phyloP scores from a whole-genome alignment of 768 basidiomycete species.

The Clathrus columnatus region DNA sequence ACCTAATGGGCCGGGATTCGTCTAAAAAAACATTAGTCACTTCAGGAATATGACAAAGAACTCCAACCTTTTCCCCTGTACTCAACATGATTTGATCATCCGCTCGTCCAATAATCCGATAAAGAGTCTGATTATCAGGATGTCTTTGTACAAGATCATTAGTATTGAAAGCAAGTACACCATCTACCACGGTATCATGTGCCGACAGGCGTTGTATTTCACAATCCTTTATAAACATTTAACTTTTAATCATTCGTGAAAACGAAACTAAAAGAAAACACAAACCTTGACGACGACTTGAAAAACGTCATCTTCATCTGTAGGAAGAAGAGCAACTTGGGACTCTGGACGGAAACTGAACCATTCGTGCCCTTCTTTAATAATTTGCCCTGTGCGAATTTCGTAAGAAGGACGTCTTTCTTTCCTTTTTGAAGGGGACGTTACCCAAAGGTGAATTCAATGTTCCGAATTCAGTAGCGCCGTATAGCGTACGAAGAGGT shows the following conservation, averaged over 20 bases:
- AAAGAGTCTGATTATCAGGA: conserved; percentile 28
- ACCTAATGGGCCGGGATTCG: conserved; percentile 30
- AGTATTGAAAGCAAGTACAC: conserved; percentile 27
- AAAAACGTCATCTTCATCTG: conserved; percentile 9
- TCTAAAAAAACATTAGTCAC: conserved; percentile 16
- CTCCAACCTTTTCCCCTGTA: conserved; percentile 31
- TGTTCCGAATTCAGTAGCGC: background rate
- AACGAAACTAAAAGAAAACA: background rate
- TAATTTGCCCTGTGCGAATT: conserved; percentile 12
- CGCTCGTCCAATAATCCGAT: conserved; percentile 31
- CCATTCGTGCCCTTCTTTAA: conserved; percentile 26
- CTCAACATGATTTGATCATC: conserved; percentile 40
- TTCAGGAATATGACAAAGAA: background rate
- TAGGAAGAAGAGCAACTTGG: conserved; percentile 10
- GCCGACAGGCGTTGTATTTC: conserved; percentile 19
- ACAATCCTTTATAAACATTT: conserved; percentile 11
- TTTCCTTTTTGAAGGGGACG: conserved; percentile 29
- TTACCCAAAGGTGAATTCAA: conserved; percentile 20
- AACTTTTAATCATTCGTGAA: too few relatives aligned
- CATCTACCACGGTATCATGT: conserved; percentile 25
- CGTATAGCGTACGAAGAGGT: background rate
- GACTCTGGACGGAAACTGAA: conserved; percentile 15
- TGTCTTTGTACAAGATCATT: conserved; percentile 34
- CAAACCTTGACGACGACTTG: conserved; percentile 12
- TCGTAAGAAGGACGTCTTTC: conserved; percentile 24